phyloP scores from a whole-genome alignment of 148 eudicot genomes.

The Rhododendron molle region DNA sequence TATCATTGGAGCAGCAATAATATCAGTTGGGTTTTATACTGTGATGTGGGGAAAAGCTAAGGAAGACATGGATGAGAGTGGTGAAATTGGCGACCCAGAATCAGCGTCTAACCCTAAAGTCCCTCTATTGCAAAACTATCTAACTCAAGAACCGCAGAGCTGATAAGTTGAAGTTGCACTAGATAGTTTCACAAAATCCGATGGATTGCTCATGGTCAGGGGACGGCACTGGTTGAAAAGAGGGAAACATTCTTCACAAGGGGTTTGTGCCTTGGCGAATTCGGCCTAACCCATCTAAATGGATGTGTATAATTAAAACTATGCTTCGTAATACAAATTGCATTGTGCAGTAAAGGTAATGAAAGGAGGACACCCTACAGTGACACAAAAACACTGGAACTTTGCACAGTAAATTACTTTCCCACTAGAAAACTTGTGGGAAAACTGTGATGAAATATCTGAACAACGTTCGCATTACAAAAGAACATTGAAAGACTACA shows the following conservation, averaged over 20 bases:
- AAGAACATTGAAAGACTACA: neutral
- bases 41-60: constrained; percentile 63
- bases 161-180: neutral
- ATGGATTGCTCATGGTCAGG: neutral
- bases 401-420: neutral
- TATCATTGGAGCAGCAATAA: constrained; percentile 42
- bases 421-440: neutral
- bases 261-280: neutral
- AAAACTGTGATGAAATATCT: neutral
- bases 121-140: constrained; percentile 32
- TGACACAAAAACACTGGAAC: neutral
- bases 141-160: neutral
- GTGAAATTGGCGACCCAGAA: constrained; percentile 22
- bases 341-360: neutral
- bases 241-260: neutral
- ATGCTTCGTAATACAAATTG: neutral
- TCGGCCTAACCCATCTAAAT: neutral
- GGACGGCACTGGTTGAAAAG: neutral
- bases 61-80: constrained; percentile 28
- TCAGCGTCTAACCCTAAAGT: constrained; percentile 18
- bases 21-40: constrained; percentile 45
- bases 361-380: neutral
- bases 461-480: neutral
- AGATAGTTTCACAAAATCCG: neutral
- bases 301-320: neutral